A percentile compares a stretch with the other conserved stretches of the same genome.
Conservation (phyloP, 2,329 filamentous ascomycete species). For the Gremmenia infestans region DNA sequence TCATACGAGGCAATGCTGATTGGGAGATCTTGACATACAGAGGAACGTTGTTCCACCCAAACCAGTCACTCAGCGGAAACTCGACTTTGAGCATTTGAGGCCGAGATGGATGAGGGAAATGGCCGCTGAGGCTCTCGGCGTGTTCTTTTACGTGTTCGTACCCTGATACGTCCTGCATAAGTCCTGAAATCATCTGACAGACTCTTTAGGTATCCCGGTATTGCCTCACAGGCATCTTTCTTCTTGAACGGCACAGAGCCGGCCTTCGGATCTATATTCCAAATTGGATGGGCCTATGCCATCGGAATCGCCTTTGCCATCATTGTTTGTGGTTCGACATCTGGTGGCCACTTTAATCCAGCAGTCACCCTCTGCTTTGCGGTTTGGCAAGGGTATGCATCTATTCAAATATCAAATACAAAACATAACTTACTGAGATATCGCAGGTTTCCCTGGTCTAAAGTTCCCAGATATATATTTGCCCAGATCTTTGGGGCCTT, state of each 20-base stretch:
- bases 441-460: constrained; percentile 48
- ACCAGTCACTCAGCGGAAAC: constrained; percentile 47
- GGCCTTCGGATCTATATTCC: constrained; percentile 47
- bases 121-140: constrained; percentile 51
- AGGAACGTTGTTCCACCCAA: constrained; percentile 40
- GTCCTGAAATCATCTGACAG: neutral
- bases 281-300: constrained; percentile 51
- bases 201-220: constrained; percentile 38
- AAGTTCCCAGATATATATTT: constrained; percentile 52
- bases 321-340: constrained; percentile 49
- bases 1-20: neutral
- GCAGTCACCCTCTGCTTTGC: constrained; percentile 43
- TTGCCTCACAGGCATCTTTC: constrained; percentile 48
- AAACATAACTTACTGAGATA: neutral
- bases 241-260: constrained; percentile 40
- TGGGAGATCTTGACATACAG: neutral
- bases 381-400: constrained; percentile 44
- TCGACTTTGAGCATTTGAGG: constrained; percentile 49
- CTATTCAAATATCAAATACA: neutral
- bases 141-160: constrained; percentile 49
- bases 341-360: constrained; percentile 52
- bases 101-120: constrained; percentile 51
- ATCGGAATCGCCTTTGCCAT: constrained; percentile 55
- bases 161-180: no score
- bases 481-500: constrained; percentile 53